Evolutionary conservation across 2,329 filamentous ascomycete species (phyloP).

Genomic region (Leptodontidium sp.): DNA sequence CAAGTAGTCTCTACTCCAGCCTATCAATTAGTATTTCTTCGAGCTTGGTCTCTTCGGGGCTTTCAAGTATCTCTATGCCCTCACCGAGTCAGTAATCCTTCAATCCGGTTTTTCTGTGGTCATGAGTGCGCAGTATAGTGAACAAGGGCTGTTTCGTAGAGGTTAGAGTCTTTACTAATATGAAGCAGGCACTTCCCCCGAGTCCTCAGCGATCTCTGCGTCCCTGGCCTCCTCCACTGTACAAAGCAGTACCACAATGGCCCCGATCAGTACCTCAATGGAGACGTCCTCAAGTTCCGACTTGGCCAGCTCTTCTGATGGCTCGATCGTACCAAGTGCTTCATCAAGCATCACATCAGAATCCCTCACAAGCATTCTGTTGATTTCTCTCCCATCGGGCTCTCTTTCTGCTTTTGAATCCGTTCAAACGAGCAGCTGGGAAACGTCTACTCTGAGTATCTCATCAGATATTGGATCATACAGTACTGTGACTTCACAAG

Average conservation of each 20-base stretch:
- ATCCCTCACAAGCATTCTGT: not conserved
- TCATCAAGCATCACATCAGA: not conserved
- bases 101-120: not conserved
- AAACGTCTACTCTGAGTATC: not conserved
- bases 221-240: not conserved
- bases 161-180: not conserved
- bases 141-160: not conserved
- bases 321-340: not conserved
- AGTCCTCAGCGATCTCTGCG: not conserved
- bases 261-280: not conserved
- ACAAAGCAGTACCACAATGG: not conserved
- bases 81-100: not conserved
- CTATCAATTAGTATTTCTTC: constrained; percentile 17
- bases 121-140: not conserved
- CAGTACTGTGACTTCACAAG: not conserved
- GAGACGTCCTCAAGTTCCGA: not conserved
- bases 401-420: not conserved
- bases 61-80: not conserved
- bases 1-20: constrained; percentile 16
- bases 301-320: not conserved
- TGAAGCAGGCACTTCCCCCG: not conserved
- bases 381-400: not conserved
- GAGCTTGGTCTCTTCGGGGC: constrained; percentile 4
- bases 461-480: not conserved
- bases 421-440: not conserved